Percentiles rank a stretch among this genome's conserved stretches.
Evolutionary conservation across 352 stramenopile species (phyloP).

Genomic region (Phytopythium vexans): DNA sequence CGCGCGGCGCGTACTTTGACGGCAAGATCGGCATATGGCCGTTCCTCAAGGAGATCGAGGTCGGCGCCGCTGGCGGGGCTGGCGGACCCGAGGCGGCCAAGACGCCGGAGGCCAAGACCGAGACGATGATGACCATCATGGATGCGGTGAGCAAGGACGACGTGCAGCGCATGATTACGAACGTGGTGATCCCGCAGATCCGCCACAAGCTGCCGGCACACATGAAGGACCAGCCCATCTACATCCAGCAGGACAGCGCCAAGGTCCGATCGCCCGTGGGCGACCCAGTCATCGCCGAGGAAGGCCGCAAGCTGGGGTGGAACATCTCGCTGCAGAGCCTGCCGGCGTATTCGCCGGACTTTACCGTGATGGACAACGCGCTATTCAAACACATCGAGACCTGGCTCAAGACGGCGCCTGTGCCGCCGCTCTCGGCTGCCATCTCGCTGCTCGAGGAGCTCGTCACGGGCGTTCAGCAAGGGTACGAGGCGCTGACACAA

Average conservation of each 20-base stretch:
- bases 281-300: constrained; percentile 29
- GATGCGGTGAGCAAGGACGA: constrained; percentile 40
- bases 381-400: constrained; percentile 30
- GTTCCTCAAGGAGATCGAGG: constrained; percentile 15
- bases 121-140: constrained; percentile 7
- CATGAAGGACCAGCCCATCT: constrained; percentile 27
- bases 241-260: constrained; percentile 40
- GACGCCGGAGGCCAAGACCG: too few relatives aligned
- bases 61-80: background rate
- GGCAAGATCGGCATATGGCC: constrained; percentile 47
- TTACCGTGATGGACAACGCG: constrained; percentile 32
- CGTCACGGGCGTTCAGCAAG: constrained; percentile 18
- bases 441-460: constrained; percentile 20
- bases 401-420: constrained; percentile 13
- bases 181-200: constrained; percentile 28
- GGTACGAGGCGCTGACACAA: constrained; percentile 21
- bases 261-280: constrained; percentile 27
- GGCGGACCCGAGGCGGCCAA: too few relatives aligned
- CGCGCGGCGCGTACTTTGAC: constrained; percentile 30
- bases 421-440: constrained; percentile 3
- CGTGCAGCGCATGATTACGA: constrained; percentile 36
- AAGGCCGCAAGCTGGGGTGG: constrained; percentile 33
- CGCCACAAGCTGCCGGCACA: constrained; percentile 27
- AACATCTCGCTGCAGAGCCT: constrained; percentile 34
- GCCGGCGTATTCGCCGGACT: constrained; percentile 40